phyloP scores from a whole-genome alignment of 176 grass and related monocot species.

The Cenchrus americanus region DNA sequence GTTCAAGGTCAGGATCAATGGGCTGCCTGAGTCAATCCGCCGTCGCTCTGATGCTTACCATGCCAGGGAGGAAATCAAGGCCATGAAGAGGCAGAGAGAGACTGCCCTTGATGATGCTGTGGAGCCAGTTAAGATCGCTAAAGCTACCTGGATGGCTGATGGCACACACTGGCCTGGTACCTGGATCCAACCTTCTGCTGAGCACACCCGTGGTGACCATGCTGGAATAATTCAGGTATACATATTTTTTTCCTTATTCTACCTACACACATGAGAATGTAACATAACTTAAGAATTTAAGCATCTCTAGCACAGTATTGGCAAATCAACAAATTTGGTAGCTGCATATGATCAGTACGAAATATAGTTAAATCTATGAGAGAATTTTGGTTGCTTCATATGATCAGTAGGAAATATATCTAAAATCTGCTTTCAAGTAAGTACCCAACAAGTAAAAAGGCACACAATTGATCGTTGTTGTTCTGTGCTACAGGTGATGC shows the following conservation, averaged over 20 bases:
- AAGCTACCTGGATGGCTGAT: conserved; percentile 99
- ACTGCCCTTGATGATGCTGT: conserved; percentile 59
- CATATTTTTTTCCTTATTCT: conserved; percentile 1
- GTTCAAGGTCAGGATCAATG: conserved; percentile 92
- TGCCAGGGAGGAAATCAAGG: conserved; percentile 96
- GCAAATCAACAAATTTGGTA: not conserved
- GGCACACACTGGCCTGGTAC: conserved; percentile 97
- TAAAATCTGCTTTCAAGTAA: not conserved
- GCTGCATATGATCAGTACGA: not conserved
- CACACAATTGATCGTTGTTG: not conserved
- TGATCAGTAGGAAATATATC: not conserved
- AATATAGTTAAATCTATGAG: not conserved
- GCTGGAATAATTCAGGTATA: conserved; percentile 98
- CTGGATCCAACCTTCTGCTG: conserved; percentile 71
- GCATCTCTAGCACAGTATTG: not conserved
- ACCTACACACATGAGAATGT: not conserved
- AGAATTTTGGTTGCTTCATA: not conserved
- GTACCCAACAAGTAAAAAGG: not conserved
- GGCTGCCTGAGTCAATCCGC: conserved; percentile 81
- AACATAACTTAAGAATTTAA: not conserved
- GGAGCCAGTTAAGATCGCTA: conserved; percentile 84
- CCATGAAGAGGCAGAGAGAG: conserved; percentile 91
- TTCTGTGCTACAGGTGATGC: conserved; percentile 74
- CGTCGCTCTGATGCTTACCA: conserved; percentile 87
- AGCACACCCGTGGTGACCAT: conserved; percentile 90